A percentile compares a stretch with the other conserved stretches of the same genome.
Evolutionary conservation across 768 basidiomycete genomes (phyloP).

Genomic region (Russula foetens): DNA sequence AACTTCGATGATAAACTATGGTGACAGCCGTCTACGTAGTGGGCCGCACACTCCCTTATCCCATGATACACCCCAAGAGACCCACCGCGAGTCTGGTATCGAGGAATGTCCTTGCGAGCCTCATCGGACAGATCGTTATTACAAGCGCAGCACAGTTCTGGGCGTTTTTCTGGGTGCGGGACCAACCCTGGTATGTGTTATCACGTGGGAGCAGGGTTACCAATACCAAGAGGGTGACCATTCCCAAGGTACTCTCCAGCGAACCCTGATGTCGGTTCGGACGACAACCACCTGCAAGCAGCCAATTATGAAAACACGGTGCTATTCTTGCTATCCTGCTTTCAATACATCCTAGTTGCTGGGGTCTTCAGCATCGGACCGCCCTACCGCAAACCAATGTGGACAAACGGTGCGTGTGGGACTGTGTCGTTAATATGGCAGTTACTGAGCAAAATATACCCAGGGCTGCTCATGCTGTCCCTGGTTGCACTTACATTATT

Average conservation of each 20-base stretch:
- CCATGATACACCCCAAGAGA: constrained; percentile 77
- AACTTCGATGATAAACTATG: constrained; percentile 10
- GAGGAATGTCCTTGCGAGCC: constrained; percentile 87
- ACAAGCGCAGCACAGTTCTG: constrained; percentile 78
- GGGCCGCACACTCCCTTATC: constrained; percentile 90
- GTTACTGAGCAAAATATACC: neutral
- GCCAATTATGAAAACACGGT: constrained; percentile 88
- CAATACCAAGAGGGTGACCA: neutral
- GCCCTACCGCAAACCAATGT: constrained; percentile 91
- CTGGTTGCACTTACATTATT: constrained; percentile 60
- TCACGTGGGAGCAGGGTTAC: neutral
- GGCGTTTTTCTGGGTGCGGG: constrained; percentile 83
- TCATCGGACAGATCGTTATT: constrained; percentile 86
- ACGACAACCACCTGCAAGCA: constrained; percentile 66
- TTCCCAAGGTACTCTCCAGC: constrained; percentile 14
- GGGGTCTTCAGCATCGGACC: constrained; percentile 98
- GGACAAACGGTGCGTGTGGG: constrained; percentile 74
- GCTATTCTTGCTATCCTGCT: constrained; percentile 90
- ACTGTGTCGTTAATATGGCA: neutral
- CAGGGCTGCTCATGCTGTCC: constrained; percentile 78
- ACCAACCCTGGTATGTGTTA: constrained; percentile 66
- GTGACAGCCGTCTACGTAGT: constrained; percentile 42
- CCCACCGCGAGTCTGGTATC: constrained; percentile 96
- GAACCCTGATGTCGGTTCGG: constrained; percentile 31
- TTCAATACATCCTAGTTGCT: constrained; percentile 97